Evolutionary conservation across 495 filamentous ascomycete genomes (phyloP).

Genomic region (Talaromyces thailandensis): DNA sequence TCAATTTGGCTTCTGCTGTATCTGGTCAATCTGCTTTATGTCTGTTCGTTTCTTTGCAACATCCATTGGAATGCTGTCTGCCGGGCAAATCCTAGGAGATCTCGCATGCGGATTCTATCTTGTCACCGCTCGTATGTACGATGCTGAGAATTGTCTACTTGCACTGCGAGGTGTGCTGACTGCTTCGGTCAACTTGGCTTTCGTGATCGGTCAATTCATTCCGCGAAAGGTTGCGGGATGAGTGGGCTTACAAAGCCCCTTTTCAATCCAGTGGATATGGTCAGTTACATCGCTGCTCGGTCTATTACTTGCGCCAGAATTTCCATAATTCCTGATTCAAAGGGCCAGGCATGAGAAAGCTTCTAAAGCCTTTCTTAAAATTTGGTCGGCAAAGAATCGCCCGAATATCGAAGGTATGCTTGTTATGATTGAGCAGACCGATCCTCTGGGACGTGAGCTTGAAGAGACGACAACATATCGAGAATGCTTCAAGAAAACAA

Average conservation of each 20-base stretch:
- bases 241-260: not conserved
- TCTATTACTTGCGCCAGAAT: not conserved
- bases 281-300: not conserved
- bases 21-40: too few relatives aligned
- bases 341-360: not conserved
- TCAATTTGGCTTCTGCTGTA: too few relatives aligned
- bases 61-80: too few relatives aligned
- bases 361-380: not conserved
- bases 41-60: too few relatives aligned
- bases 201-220: not conserved
- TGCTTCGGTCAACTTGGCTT: too few relatives aligned
- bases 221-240: not conserved
- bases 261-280: not conserved
- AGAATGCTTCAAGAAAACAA: not conserved
- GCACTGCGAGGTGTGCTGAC: too few relatives aligned
- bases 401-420: not conserved
- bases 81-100: too few relatives aligned
- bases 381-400: not conserved
- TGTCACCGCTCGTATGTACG: too few relatives aligned
- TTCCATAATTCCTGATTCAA: not conserved
- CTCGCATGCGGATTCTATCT: too few relatives aligned
- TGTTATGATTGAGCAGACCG: not conserved
- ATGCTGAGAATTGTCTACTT: too few relatives aligned
- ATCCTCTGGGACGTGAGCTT: not conserved
- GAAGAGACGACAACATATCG: not conserved